Evolutionary conservation across 768 basidiomycete species (phyloP), one percentile per base, ranked within the genome.

Genomic region (Multifurca ochricompacta): DNA sequence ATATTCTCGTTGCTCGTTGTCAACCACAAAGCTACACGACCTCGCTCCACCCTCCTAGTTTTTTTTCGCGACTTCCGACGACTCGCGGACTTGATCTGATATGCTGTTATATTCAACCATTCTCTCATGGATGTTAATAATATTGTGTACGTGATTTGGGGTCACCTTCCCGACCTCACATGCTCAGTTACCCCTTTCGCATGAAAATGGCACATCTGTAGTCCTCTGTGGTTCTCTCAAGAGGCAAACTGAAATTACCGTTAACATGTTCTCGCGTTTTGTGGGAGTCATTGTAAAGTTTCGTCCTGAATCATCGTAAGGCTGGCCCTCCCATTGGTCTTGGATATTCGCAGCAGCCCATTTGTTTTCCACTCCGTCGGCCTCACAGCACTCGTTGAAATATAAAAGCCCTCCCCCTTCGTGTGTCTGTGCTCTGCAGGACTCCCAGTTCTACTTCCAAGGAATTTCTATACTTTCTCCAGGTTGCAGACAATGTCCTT

Each of bases 401-500:
- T n/a, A 54, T 48, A 48, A 48, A 53, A 39, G 3, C 39, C 14
- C 28, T 1, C 39, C 14, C 28, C 32, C n/a, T 16, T 36, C 3
- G 16, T 18, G 34, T 27, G 32, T 8, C 14, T 42, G 4, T 21
- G 1, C 16, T 31, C 48, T 23, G 27, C 34, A 44, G 28, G 41
- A 44, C 54, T 19, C 8, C 30, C 19, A 37, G 48, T 9, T 28
- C 40, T 6, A 27, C 42, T 9, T 2, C 9, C 41, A 30, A 55
- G 35, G 32, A 43, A 18, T 16, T 39, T 39, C 35, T 13, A 45
- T 23, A n/a, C n/a, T 8, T 21, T 10, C 16, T 30, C 34, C 16
- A 36, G 14, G 7, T 28, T 19, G 21, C 43, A 21, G n/a, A 42
- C 25, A 32, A 68, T 67, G 68, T 43, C 40, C 14, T 58, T 63